Evolutionary conservation across 768 basidiomycete genomes (phyloP), one percentile per base, ranked within the genome.

Genomic region (Sarcomyxa edulis): DNA sequence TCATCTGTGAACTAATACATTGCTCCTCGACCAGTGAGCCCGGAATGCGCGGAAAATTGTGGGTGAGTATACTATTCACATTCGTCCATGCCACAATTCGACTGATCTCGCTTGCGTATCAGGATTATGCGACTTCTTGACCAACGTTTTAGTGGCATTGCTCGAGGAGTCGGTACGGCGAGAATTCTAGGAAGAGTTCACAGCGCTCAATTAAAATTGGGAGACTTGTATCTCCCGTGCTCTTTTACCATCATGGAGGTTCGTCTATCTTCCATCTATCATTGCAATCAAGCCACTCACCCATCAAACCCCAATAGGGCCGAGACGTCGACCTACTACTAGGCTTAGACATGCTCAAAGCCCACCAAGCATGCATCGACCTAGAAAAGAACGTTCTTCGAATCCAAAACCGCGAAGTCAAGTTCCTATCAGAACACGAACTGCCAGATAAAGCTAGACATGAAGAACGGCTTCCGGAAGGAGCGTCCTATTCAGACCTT

Each of bases 331-430:
- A 98, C 54, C 78, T 99, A n/a, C 69, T 99, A 3, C 83, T 99
- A 28, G 96, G 96, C 6, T 74, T 99, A n/a, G 96, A 99, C 71
- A 98, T 98, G 96, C 78, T 98, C 44, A 97, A 92, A 61, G 88
- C 93, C 0, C 89, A 97, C 57, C 93, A 96, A 55, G 95, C 93
- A 5, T 88, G 82, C 53, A 97, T 99, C 58, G 96, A 99, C 60
- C 76, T 99, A 16, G 71, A 82, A 49, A 91, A 91, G 59, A 78
- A 81, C 47, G 86, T 87, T 9, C 78, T 99, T 15, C 76, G 91
- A n/a, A 97, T 99, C 35, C 88, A 92, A 65, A 84, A 78, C 12
- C 76, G 89, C 10, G 90, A 96, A 60, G 83, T 99, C 7, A 61
- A 62, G 12, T 99, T 99, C 70, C 67, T 99, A 4, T 59, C 90